phyloP scores from a whole-genome alignment of 495 filamentous ascomycete species.

The Pseudotulostoma volvatum region DNA sequence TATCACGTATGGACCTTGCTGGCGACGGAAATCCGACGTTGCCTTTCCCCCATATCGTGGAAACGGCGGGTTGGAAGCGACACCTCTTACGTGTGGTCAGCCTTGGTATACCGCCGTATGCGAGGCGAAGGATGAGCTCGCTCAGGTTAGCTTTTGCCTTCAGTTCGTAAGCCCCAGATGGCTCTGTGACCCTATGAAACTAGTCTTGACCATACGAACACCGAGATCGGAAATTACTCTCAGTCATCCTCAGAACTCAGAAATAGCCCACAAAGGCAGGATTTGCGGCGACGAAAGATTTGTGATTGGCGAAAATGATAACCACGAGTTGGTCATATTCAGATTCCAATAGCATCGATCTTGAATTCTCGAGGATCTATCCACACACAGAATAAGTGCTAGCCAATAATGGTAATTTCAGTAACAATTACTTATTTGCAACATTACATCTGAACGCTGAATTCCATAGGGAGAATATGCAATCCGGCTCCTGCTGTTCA shows the following conservation, averaged over 20 bases:
- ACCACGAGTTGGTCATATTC: constrained; percentile 36
- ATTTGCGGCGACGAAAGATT: constrained; percentile 48
- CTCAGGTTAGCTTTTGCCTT: constrained; percentile 39
- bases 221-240: constrained; percentile 23
- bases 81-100: constrained; percentile 12
- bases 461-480: no score
- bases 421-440: no score
- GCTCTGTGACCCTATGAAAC: neutral
- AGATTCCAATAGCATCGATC: constrained; percentile 22
- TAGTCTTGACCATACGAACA: constrained; percentile 18
- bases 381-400: no score
- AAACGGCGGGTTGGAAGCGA: constrained; percentile 16
- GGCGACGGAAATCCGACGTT: constrained; percentile 30
- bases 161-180: constrained; percentile 17
- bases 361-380: neutral
- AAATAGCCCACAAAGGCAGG: constrained; percentile 37
- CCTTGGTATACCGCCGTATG: constrained; percentile 31
- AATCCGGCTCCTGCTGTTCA: no score
- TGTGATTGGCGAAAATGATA: constrained; percentile 41
- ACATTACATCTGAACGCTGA: no score
- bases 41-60: constrained; percentile 25
- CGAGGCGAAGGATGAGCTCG: constrained; percentile 33
- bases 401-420: no score
- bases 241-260: constrained; percentile 27
- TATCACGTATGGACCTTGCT: constrained; percentile 33